Evolutionary conservation across 2,329 filamentous ascomycete species (phyloP).

Genomic region (Cladosporium velox): DNA sequence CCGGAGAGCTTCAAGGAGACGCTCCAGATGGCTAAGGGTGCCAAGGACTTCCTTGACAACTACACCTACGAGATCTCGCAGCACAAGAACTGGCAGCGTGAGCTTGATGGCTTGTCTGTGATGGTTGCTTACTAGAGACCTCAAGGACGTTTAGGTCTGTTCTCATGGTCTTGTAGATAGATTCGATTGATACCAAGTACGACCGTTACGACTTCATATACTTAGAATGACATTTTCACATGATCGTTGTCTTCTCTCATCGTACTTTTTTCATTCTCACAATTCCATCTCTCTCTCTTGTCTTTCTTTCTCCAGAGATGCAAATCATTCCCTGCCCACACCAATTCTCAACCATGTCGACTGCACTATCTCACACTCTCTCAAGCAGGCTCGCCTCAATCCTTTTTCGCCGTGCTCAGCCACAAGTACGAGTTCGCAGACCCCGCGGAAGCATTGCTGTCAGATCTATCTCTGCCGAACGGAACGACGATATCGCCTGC

Average conservation of each 20-base stretch:
- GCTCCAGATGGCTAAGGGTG: conserved; percentile 65
- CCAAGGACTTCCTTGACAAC: conserved; percentile 68
- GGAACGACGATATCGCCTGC: neutral
- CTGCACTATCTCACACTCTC: neutral
- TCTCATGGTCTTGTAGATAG: neutral
- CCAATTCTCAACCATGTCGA: neutral
- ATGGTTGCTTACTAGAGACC: conserved; percentile 67
- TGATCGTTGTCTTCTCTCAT: neutral
- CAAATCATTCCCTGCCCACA: neutral
- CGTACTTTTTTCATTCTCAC: neutral
- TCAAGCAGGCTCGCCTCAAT: neutral
- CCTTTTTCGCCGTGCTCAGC: conserved; percentile 8
- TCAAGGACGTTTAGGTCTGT: neutral
- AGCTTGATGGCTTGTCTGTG: conserved; percentile 67
- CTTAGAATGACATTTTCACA: neutral
- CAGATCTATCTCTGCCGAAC: conserved; percentile 9
- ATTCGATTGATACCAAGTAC: conserved; percentile 24
- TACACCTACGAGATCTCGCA: conserved; percentile 70
- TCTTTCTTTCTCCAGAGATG: neutral
- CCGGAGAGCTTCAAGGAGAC: conserved; percentile 63
- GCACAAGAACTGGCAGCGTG: conserved; percentile 73
- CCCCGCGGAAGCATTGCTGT: conserved; percentile 6
- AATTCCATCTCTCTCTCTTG: neutral
- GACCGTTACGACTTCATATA: conserved; percentile 1
- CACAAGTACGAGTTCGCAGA: conserved; percentile 13